Base-by-base conservation (phyloP, 768 basidiomycete genomes). In the Boletus patriciae region DNA sequence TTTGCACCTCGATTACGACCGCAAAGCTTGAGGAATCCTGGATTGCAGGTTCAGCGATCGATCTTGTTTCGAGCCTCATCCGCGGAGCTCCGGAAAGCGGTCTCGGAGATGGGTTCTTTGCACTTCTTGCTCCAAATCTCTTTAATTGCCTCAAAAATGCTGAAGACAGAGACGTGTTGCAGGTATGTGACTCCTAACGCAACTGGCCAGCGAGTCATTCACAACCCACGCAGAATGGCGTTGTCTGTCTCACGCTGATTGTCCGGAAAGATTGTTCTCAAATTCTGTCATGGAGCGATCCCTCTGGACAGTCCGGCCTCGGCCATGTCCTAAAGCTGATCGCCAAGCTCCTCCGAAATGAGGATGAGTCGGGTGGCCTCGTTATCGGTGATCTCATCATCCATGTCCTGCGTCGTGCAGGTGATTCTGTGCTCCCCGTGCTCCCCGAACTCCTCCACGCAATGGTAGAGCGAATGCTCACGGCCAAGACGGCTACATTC, bases 321-420 rank as follows among this genome's bases (percentile, higher is more conserved):
- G 83, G 88, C 36, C 79, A 85, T 57, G 80, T 90, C 16, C 78
- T 98, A 45, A 78, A 79, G 13, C 76, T 97, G 41, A 84, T 98
- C 36, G 92, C 88, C 27, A 85, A 83, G 59, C 81, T 91, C 44
- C 77, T 99, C 27, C 82, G 85, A 54, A 83, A 78, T 57, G 84
- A 90, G 60, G 90, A 94, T 59, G 97, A 99, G 71, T 89, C 94
- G 0, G 94, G 90, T 40, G 96, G 95, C 11, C 81, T 98, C 21
- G 88, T 90, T 50, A 88, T 98, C 46, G 97, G 97, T 19, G 96
- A 98, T 66, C 78, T 99, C 42, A 90, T 99, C 67, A 91, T 98
- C 61, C 94, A 98, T 64, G 77, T 98, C 25, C 78, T 99, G 47
- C 82, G 96, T 25, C 86, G 84, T 59, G 90, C 92, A 0, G 92